These are phyloP conservation scores for Solanum rostratum DNA, from an alignment of 257 asterid species.

Conservation along the genomic window DNA sequence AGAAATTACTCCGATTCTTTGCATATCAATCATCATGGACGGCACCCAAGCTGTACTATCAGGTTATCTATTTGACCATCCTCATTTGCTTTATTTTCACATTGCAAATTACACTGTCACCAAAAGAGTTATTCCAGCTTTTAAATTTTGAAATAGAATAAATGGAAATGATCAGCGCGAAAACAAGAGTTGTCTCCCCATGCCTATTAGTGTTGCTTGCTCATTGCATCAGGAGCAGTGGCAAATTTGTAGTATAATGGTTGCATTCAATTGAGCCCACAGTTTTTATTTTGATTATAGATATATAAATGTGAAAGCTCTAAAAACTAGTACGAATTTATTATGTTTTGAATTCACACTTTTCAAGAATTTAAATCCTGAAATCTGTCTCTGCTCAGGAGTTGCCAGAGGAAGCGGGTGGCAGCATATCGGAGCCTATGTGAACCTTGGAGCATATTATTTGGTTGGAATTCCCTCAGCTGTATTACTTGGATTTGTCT, in stretches of 20 bases:
- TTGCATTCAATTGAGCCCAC: background rate
- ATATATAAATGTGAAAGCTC: background rate
- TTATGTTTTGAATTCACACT: background rate
- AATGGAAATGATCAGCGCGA: background rate
- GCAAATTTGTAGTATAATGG: background rate
- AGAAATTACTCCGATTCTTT: conserved; percentile 54
- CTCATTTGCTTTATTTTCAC: background rate
- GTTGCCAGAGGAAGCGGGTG: conserved; percentile 87
- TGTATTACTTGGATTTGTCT: conserved; percentile 54
- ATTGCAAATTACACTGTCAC: background rate
- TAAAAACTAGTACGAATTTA: background rate
- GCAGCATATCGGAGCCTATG: conserved; percentile 82
- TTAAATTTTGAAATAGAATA: background rate
- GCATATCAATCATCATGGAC: conserved; percentile 43
- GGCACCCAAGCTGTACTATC: conserved; percentile 54
- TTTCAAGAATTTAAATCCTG: background rate
- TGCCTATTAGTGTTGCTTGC: background rate
- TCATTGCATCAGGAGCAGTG: conserved; percentile 16
- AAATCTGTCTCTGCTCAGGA: conserved; percentile 10
- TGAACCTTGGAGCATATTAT: conserved; percentile 42
- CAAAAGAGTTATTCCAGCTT: background rate
- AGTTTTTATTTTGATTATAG: background rate
- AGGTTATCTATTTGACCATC: background rate
- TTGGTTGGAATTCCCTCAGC: conserved; percentile 67
- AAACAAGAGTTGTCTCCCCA: background rate